These are phyloP conservation scores for Quercus engelmannii DNA, from an alignment of 306 rosid species.

Conservation along the genomic window DNA sequence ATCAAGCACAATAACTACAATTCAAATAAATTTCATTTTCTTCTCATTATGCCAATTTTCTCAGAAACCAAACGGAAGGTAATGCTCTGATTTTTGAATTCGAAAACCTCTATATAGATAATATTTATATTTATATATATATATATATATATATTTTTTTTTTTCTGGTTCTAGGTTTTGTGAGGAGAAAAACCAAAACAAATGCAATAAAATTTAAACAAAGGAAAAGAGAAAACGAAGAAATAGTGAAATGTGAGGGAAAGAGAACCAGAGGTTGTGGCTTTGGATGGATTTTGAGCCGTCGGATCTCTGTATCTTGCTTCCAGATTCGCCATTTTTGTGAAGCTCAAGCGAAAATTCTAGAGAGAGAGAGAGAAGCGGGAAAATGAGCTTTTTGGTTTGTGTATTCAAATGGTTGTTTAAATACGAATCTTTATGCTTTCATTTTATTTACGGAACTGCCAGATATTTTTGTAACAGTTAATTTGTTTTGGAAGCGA, in stretches of 20 bases:
- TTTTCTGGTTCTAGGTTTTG: neutral
- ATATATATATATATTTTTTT: neutral
- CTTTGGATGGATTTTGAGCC: constrained; percentile 1
- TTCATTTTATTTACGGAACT: neutral
- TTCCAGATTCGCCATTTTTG: constrained; percentile 12
- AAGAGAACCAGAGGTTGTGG: neutral
- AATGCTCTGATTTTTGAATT: neutral
- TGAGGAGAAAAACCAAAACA: neutral
- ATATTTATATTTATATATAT: no score
- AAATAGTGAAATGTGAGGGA: neutral
- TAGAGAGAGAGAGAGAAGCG: neutral
- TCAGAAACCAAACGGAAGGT: neutral
- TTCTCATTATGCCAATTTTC: neutral
- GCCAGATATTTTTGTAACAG: no score
- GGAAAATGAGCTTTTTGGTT: neutral
- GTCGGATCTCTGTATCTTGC: neutral
- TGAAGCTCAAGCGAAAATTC: neutral
- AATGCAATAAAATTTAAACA: no score
- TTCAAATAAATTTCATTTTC: no score
- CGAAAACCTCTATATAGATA: no score
- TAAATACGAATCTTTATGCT: neutral
- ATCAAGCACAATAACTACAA: neutral
- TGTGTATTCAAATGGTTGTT: neutral
- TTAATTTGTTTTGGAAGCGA: no score
- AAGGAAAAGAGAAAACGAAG: neutral